phyloP scores from a whole-genome alignment of 345 rosid species.

The Eucalyptus sideroxylon region DNA sequence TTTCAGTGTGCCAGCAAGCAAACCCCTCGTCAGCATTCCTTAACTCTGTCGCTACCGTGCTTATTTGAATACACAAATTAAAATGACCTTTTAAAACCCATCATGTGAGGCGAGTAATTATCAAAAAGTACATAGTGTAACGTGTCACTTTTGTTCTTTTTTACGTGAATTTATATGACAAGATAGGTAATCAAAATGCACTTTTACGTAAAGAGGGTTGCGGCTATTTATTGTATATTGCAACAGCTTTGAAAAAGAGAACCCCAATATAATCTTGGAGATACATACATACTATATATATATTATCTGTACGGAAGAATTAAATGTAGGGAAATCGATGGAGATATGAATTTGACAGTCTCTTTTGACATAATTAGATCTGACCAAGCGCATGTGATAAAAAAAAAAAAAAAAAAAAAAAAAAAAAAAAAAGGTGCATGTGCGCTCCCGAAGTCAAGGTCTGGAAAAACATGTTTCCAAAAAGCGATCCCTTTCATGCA shows the following conservation, averaged over 20 bases:
- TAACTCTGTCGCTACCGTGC: too few species aligned
- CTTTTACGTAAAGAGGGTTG: background rate
- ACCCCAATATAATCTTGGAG: background rate
- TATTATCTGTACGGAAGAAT: background rate
- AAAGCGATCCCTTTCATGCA: background rate
- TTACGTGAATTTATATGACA: background rate
- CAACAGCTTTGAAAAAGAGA: background rate
- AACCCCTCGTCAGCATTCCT: background rate
- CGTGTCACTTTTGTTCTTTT: background rate
- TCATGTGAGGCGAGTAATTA: background rate
- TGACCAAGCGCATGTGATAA: too few species aligned
- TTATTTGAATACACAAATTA: background rate
- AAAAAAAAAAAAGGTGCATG: too few species aligned
- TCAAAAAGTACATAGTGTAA: background rate
- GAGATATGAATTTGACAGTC: background rate
- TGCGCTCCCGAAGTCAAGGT: background rate
- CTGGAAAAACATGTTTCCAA: background rate
- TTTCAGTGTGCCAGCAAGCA: background rate
- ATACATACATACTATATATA: background rate
- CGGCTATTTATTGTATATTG: background rate
- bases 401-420: too few species aligned
- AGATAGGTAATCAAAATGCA: background rate
- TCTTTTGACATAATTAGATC: background rate
- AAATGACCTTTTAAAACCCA: background rate
- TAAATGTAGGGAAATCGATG: background rate